phyloP scores from a whole-genome alignment of 331 rosid species.

The Quercus tomentella region DNA sequence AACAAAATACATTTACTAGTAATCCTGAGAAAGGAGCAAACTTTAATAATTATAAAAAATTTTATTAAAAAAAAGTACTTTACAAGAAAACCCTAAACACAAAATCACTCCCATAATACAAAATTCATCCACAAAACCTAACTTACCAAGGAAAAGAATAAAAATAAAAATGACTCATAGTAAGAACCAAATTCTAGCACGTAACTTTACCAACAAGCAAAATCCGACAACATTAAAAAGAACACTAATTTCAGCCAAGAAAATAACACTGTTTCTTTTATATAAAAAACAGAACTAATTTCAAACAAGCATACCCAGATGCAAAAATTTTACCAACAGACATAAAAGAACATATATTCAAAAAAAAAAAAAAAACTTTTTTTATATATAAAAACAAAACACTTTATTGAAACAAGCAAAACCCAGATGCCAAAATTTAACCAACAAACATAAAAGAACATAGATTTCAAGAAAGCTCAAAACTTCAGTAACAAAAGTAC shows the following conservation, averaged over 20 bases:
- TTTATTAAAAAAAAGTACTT: background rate
- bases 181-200: background rate
- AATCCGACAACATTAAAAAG: background rate
- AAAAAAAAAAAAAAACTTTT: too few relatives aligned
- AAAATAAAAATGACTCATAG: background rate
- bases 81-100: constrained; percentile 1
- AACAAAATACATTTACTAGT: background rate
- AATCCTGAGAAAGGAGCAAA: background rate
- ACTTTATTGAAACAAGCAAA: background rate
- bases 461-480: background rate
- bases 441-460: background rate
- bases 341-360: too few relatives aligned
- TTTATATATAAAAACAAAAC: background rate
- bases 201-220: background rate
- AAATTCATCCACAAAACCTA: constrained; percentile 26
- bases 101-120: background rate
- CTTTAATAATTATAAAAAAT: too few relatives aligned
- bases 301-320: too few relatives aligned
- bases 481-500: background rate
- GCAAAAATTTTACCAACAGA: too few relatives aligned
- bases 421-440: background rate
- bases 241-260: background rate
- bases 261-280: too few relatives aligned
- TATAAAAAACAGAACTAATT: too few relatives aligned
- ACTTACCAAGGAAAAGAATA: background rate